A percentile compares a stretch with the other conserved stretches of the same genome.
Conservation (phyloP, 2,329 filamentous ascomycete genomes). For the Didymella glomerata region DNA sequence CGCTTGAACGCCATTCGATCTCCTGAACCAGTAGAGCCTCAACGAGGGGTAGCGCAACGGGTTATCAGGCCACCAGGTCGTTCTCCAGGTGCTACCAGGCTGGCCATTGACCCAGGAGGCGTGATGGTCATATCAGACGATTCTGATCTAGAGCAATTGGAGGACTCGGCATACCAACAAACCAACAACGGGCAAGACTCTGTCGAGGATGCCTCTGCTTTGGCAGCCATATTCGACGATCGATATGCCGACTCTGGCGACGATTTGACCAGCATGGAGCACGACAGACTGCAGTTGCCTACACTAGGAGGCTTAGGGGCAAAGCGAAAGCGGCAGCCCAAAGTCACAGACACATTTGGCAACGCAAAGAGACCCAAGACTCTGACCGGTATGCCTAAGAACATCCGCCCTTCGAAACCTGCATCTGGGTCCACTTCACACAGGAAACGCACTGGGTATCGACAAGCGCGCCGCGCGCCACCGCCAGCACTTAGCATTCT, state of each 20-base stretch:
- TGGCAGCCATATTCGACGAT: constrained; percentile 38
- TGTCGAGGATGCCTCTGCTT: constrained; percentile 28
- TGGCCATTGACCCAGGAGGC: constrained; percentile 26
- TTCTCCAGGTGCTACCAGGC: not conserved
- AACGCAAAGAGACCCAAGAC: constrained; percentile 30
- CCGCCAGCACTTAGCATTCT: constrained; percentile 58
- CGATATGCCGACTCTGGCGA: constrained; percentile 39
- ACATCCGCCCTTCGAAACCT: constrained; percentile 2
- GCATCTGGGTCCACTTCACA: constrained; percentile 1
- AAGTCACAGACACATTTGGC: constrained; percentile 48
- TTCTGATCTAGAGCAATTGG: constrained; percentile 36
- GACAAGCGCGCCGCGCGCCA: constrained; percentile 21
- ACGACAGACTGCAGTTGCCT: constrained; percentile 54
- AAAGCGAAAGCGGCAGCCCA: constrained; percentile 50
- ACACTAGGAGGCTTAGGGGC: constrained; percentile 30
- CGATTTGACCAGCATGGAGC: constrained; percentile 54
- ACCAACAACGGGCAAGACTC: constrained; percentile 30
- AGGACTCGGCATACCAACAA: constrained; percentile 11
- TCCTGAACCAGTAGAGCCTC: constrained; percentile 36
- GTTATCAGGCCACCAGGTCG: constrained; percentile 28
- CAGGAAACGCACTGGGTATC: constrained; percentile 23
- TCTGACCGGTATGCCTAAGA: constrained; percentile 6
- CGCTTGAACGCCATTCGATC: constrained; percentile 24
- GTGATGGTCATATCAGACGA: constrained; percentile 48
- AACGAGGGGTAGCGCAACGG: constrained; percentile 47